Conservation (phyloP, 2,329 filamentous ascomycete species). For the Triangularia setosa region DNA sequence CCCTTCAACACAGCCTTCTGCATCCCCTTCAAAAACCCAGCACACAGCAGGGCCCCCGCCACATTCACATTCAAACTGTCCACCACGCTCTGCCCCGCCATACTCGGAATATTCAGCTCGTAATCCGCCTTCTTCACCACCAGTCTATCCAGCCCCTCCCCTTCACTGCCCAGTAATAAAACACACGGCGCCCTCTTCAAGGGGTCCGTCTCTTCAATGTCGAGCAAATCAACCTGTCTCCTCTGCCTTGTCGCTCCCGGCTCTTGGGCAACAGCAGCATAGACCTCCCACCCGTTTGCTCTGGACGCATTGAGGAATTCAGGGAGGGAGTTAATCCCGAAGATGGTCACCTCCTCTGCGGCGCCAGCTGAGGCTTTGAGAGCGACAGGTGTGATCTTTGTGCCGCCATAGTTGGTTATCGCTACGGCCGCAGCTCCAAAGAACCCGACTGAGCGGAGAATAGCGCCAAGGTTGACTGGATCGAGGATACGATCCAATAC, state of each 20-base stretch:
- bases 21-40: constrained; percentile 57
- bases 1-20: constrained; percentile 24
- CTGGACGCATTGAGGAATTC: constrained; percentile 67
- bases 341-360: constrained; percentile 71
- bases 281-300: constrained; percentile 75
- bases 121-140: constrained; percentile 62
- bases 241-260: constrained; percentile 28
- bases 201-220: constrained; percentile 49
- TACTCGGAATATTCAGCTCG: constrained; percentile 61
- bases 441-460: constrained; percentile 84
- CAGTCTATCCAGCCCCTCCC: constrained; percentile 63
- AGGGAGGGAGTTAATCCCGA: constrained; percentile 63
- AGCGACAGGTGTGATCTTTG: constrained; percentile 69
- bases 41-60: constrained; percentile 72
- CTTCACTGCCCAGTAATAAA: constrained; percentile 80
- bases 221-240: constrained; percentile 47
- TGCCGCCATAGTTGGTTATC: constrained; percentile 69
- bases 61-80: constrained; percentile 95
- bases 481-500: constrained; percentile 76
- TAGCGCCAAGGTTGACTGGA: constrained; percentile 84
- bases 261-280: constrained; percentile 62
- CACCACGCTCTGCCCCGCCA: constrained; percentile 51
- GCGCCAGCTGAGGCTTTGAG: constrained; percentile 88
- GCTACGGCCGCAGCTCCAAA: constrained; percentile 83
- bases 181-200: constrained; percentile 63